Conservation (phyloP, 257 asterid species). For the Solanum gandarillasii region DNA sequence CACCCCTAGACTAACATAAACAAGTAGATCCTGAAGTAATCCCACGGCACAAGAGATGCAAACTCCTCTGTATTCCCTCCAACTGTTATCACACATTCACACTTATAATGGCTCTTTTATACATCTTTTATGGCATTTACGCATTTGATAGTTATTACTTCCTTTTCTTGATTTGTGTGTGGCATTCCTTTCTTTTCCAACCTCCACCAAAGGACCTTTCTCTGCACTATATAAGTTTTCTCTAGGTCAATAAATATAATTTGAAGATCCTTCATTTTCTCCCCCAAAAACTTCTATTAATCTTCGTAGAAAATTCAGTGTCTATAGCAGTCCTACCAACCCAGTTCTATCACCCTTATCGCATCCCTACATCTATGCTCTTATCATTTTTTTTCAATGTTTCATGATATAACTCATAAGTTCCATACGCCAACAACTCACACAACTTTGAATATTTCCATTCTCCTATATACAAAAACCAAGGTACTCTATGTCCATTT, state of each 20-base stretch:
- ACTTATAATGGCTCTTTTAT: not conserved
- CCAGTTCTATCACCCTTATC: not conserved
- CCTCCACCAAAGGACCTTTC: not conserved
- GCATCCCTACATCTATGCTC: not conserved
- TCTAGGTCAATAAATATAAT: not conserved
- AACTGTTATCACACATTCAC: not conserved
- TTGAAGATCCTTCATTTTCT: not conserved
- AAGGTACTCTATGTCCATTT: not conserved
- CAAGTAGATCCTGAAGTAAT: not conserved
- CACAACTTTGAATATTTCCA: not conserved
- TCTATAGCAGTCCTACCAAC: not conserved
- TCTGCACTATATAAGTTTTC: not conserved
- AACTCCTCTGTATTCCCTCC: not conserved
- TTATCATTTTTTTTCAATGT: not conserved
- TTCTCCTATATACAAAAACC: not conserved
- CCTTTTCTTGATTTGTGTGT: not conserved
- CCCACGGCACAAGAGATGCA: not conserved
- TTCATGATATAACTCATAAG: not conserved
- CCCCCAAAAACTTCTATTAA: not conserved
- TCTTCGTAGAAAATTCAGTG: not conserved
- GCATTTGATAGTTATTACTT: not conserved
- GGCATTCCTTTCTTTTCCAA: not conserved
- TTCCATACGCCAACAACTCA: not conserved
- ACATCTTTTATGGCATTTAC: not conserved
- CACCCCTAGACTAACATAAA: not conserved